phyloP scores from a whole-genome alignment of 2,329 filamentous ascomycete species.

The Fusarium guadeloupense region DNA sequence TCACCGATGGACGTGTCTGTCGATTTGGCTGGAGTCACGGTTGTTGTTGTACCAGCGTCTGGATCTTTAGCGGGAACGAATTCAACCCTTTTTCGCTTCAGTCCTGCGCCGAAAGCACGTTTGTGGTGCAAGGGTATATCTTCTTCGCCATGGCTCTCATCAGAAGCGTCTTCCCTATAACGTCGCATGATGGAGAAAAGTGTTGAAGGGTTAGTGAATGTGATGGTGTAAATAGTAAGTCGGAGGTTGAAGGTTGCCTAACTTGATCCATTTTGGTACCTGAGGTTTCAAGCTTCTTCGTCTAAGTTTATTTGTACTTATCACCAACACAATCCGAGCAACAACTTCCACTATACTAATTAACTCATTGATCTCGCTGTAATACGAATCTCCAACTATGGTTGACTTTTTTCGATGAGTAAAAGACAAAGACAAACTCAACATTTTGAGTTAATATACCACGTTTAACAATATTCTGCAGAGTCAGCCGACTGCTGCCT shows the following conservation, averaged over 20 bases:
- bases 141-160: constrained; percentile 50
- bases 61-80: constrained; percentile 65
- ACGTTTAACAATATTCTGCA: too few species aligned
- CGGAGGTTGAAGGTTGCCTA: neutral
- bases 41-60: constrained; percentile 39
- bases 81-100: constrained; percentile 62
- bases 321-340: neutral
- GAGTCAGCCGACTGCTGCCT: constrained; percentile 9
- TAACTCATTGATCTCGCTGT: too few species aligned
- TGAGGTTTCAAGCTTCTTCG: constrained; percentile 2
- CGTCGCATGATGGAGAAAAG: constrained; percentile 39
- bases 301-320: neutral
- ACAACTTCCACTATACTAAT: neutral
- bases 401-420: too few species aligned
- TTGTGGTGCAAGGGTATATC: constrained; percentile 63
- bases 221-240: constrained; percentile 1
- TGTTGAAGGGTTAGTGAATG: neutral
- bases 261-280: neutral
- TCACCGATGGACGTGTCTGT: constrained; percentile 54
- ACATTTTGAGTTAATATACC: too few species aligned
- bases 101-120: constrained; percentile 64
- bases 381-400: neutral
- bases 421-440: too few species aligned
- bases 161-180: constrained; percentile 36
- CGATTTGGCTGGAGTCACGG: constrained; percentile 27